These are phyloP conservation scores for Alternaria sp. DNA, from an alignment of 2,329 filamentous ascomycete genomes.

Conservation along the genomic window DNA sequence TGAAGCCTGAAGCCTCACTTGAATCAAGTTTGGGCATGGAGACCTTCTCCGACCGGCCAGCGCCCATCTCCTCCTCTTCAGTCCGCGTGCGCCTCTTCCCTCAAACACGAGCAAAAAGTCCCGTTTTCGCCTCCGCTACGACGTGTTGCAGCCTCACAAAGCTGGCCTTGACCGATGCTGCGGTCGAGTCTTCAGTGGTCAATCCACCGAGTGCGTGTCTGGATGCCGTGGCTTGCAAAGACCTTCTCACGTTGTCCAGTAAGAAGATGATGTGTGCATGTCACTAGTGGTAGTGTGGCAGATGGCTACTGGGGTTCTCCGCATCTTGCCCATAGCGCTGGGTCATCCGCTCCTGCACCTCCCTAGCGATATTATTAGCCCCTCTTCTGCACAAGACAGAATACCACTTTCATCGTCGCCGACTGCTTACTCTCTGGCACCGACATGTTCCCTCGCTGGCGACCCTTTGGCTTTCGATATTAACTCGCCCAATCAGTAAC, in stretches of 20 bases:
- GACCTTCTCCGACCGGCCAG: conserved; percentile 15
- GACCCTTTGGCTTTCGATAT: conserved; percentile 1
- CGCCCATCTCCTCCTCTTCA: conserved; percentile 6
- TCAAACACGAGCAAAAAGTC: neutral
- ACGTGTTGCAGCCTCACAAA: conserved; percentile 6
- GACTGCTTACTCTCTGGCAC: conserved; percentile 12
- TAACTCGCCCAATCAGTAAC: neutral
- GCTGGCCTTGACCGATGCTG: neutral
- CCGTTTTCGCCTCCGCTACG: neutral
- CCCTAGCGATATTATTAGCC: conserved; percentile 32
- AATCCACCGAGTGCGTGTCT: conserved; percentile 8
- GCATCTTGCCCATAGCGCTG: conserved; percentile 37
- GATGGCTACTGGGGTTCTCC: conserved; percentile 39
- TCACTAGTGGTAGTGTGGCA: conserved; percentile 19
- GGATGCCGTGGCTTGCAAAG: conserved; percentile 16
- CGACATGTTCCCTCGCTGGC: neutral
- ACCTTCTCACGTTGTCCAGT: conserved; percentile 19
- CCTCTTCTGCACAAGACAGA: conserved; percentile 20
- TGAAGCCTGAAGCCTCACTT: conserved; percentile 13
- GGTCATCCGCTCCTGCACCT: conserved; percentile 33
- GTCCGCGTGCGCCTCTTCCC: neutral
- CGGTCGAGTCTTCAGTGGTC: conserved; percentile 3
- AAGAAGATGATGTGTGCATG: neutral
- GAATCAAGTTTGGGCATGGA: conserved; percentile 1
- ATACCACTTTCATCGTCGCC: conserved; percentile 4